Percentiles rank a stretch among this genome's conserved stretches.
phyloP scores from a whole-genome alignment of 495 filamentous ascomycete genomes.

The Glutinoglossum americanum region DNA sequence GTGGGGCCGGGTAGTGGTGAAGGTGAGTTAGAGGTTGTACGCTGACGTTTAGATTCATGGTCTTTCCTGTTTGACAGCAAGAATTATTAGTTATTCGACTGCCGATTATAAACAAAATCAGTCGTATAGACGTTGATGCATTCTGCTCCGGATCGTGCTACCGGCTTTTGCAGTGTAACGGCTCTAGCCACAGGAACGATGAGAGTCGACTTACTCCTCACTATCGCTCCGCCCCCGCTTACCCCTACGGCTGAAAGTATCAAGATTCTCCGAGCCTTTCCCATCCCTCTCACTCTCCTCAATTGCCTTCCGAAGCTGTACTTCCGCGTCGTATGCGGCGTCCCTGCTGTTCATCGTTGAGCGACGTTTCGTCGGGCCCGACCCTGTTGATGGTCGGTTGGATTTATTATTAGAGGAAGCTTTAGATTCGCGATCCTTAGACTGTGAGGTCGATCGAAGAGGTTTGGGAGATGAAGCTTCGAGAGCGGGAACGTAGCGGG shows the following conservation, averaged over 20 bases:
- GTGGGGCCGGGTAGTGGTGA: constrained; percentile 30
- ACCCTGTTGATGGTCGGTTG: constrained; percentile 8
- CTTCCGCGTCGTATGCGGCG: constrained; percentile 88
- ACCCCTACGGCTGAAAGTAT: constrained; percentile 31
- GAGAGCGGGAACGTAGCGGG: constrained; percentile 43
- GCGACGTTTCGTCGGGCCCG: constrained; percentile 42
- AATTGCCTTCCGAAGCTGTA: constrained; percentile 68
- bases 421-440: constrained; percentile 31
- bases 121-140: neutral
- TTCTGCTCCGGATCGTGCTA: neutral
- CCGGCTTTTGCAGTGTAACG: neutral
- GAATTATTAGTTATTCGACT: neutral
- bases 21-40: constrained; percentile 46
- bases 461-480: constrained; percentile 23
- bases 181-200: neutral
- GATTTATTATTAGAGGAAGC: constrained; percentile 22
- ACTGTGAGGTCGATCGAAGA: constrained; percentile 30
- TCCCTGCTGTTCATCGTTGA: constrained; percentile 97
- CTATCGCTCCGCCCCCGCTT: constrained; percentile 82
- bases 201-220: constrained; percentile 50
- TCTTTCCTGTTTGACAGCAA: constrained; percentile 18
- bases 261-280: constrained; percentile 22
- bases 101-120: neutral
- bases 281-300: constrained; percentile 75
- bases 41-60: constrained; percentile 38